These are phyloP conservation scores for Geranium brycei DNA, from an alignment of 345 rosid genomes.

Conservation along the genomic window DNA sequence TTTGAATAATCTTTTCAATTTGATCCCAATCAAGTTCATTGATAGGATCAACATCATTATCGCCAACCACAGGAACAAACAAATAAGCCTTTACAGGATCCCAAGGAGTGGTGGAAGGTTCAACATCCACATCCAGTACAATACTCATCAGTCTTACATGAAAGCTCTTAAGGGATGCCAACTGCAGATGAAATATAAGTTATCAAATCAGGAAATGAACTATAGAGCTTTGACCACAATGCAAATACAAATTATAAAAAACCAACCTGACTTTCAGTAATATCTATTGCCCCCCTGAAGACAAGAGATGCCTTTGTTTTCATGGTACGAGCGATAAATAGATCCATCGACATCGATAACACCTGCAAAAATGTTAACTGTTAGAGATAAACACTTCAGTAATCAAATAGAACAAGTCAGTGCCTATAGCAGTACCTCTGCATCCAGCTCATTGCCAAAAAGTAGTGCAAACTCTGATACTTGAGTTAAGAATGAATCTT, in stretches of 20 bases:
- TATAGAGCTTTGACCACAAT: not conserved
- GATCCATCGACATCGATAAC: slow-evolving; percentile 99
- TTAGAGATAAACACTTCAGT: slow-evolving; percentile 8
- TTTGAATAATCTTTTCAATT: slow-evolving; percentile 43
- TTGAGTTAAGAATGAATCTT: slow-evolving; percentile 77
- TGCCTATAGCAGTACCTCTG: slow-evolving; percentile 55
- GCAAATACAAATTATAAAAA: slow-evolving; percentile 5
- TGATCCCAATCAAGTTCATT: slow-evolving; percentile 79
- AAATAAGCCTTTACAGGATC: slow-evolving; percentile 97
- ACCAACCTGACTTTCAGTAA: slow-evolving; percentile 74
- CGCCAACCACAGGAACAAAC: slow-evolving; percentile 84
- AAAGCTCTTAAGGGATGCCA: slow-evolving; percentile 79
- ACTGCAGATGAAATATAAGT: slow-evolving; percentile 38
- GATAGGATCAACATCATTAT: slow-evolving; percentile 47
- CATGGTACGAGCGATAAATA: slow-evolving; percentile 98
- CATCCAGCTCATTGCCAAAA: slow-evolving; percentile 99
- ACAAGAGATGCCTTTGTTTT: slow-evolving; percentile 89
- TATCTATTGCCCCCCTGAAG: slow-evolving; percentile 55
- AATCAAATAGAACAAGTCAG: not conserved
- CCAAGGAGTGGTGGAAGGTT: slow-evolving; percentile 99
- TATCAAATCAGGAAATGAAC: slow-evolving; percentile 1
- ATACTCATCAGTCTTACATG: slow-evolving; percentile 98
- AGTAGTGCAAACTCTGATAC: slow-evolving; percentile 84
- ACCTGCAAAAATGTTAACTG: slow-evolving; percentile 36
- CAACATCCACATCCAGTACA: slow-evolving; percentile 96